Evolutionary conservation across 352 stramenopile species (phyloP).

Genomic region (Globisporangium alternatum): DNA sequence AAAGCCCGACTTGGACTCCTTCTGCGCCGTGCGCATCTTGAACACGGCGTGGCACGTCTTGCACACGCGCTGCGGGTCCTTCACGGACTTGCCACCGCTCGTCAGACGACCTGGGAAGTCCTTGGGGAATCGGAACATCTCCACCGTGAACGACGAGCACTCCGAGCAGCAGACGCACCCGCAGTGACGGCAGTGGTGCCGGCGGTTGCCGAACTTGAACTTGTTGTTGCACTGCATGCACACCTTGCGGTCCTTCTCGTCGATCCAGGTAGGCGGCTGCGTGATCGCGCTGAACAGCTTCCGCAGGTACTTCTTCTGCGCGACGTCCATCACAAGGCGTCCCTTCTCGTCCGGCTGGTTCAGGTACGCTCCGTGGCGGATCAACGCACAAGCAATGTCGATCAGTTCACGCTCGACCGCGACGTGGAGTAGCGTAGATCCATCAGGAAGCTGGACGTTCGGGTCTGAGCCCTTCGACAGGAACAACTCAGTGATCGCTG

Average conservation of each 20-base stretch:
- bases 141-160: conserved; percentile 74
- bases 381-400: conserved; percentile 70
- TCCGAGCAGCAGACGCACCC: conserved; percentile 83
- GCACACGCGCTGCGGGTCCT: conserved; percentile 80
- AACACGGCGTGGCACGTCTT: conserved; percentile 83
- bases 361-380: conserved; percentile 66
- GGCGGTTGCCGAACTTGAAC: conserved; percentile 81
- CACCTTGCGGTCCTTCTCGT: conserved; percentile 62
- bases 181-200: conserved; percentile 85
- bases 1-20: conserved; percentile 83
- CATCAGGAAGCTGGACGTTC: conserved; percentile 71
- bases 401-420: conserved; percentile 80
- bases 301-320: conserved; percentile 76
- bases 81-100: conserved; percentile 60
- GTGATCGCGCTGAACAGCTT: conserved; percentile 83
- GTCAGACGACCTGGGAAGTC: conserved; percentile 74
- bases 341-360: conserved; percentile 73
- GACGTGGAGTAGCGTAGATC: conserved; percentile 83
- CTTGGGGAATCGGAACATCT: conserved; percentile 83
- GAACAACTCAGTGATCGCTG: conserved; percentile 75
- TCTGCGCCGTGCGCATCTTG: conserved; percentile 78
- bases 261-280: conserved; percentile 72
- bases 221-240: conserved; percentile 72
- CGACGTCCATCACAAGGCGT: conserved; percentile 72
- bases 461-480: conserved; percentile 57